These are phyloP conservation scores for Citrus glauca DNA, from an alignment of 345 rosid species.

Conservation along the genomic window DNA sequence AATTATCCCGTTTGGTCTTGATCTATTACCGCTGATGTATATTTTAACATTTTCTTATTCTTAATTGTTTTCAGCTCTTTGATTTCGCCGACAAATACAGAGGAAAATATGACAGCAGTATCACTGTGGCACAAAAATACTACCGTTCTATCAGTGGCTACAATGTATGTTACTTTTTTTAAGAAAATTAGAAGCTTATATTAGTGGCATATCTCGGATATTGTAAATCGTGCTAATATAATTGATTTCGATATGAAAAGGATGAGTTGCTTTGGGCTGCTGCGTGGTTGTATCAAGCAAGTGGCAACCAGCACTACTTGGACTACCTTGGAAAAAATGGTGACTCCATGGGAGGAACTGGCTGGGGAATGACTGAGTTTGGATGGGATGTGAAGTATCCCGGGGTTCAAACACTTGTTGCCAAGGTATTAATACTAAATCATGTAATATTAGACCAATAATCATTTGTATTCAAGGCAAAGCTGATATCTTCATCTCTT, in stretches of 20 bases:
- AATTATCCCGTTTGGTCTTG: conserved; percentile 8
- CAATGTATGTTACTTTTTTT: conserved; percentile 44
- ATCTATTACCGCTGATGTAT: conserved; percentile 11
- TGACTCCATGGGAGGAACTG: conserved; percentile 85
- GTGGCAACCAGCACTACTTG: conserved; percentile 65
- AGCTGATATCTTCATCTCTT: neutral
- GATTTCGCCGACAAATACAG: conserved; percentile 95
- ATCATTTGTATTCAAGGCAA: neutral
- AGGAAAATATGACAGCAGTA: conserved; percentile 94
- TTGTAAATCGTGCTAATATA: neutral
- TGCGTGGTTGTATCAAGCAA: conserved; percentile 92
- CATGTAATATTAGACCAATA: neutral
- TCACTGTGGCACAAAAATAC: conserved; percentile 75
- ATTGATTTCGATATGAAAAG: conserved; percentile 29
- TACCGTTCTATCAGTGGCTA: conserved; percentile 89
- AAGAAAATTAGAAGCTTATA: neutral
- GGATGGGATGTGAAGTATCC: conserved; percentile 99
- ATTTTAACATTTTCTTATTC: neutral
- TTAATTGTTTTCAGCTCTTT: conserved; percentile 53
- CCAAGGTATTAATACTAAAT: conserved; percentile 52
- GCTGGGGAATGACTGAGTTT: conserved; percentile 93
- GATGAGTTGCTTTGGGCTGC: conserved; percentile 98
- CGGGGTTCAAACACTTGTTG: conserved; percentile 89
- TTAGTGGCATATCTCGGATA: neutral
- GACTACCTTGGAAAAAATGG: conserved; percentile 82